A percentile compares a stretch with the other conserved stretches of the same genome.
These are phyloP conservation scores for Colletotrichum sp. DNA, from an alignment of 2,329 filamentous ascomycete genomes.

Conservation along the genomic window DNA sequence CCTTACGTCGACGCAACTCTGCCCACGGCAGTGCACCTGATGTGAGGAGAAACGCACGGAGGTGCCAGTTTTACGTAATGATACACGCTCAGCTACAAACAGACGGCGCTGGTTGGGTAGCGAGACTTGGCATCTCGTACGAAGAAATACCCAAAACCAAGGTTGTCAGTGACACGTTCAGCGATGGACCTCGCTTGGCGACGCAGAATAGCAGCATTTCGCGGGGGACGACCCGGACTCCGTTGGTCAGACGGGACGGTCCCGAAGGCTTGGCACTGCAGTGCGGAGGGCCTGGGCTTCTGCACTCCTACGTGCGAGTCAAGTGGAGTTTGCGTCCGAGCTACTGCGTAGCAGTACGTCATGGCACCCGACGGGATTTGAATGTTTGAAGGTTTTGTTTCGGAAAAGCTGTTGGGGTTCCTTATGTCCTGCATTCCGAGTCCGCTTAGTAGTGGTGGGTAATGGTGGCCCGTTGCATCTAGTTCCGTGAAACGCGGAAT, in stretches of 20 bases:
- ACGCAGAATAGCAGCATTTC: neutral
- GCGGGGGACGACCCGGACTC: slow-evolving; percentile 16
- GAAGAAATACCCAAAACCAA: neutral
- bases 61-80: slow-evolving; percentile 19
- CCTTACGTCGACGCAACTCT: neutral
- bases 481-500: neutral
- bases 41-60: slow-evolving; percentile 13
- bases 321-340: neutral
- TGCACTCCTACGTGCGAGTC: neutral
- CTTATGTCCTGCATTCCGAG: neutral
- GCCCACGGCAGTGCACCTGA: neutral
- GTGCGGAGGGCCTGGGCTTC: neutral
- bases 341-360: neutral
- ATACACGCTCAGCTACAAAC: slow-evolving; percentile 1
- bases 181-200: neutral
- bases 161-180: neutral
- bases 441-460: neutral
- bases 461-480: neutral
- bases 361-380: neutral
- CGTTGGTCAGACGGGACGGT: slow-evolving; percentile 17
- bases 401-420: neutral
- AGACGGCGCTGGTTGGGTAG: neutral
- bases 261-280: neutral
- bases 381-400: neutral
- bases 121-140: slow-evolving; percentile 18